Evolutionary conservation across 345 rosid genomes (phyloP), one percentile per base, ranked within the genome.

Genomic region (Capsella bursapastoris): DNA sequence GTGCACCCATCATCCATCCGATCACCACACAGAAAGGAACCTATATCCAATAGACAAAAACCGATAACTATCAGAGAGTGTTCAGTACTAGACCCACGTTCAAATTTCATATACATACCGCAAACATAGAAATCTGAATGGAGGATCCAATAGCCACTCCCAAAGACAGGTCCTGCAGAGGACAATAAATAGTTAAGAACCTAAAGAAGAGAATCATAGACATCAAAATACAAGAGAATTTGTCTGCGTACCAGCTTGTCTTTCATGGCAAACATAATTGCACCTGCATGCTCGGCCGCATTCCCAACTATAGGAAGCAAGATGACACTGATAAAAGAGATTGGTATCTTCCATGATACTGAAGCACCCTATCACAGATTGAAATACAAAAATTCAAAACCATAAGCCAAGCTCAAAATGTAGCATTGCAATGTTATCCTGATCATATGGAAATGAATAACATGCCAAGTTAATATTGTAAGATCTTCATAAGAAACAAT

Each of bases 61-160:
- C 41, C 25, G 25, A 8, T 66, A 27, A 6, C 34, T 58, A 66
- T 74, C 34, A 68, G 49, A 57, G 3, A 71, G 7, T 1, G 56
- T 7, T 25, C 1, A 45, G 15, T 60, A 45, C 9, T 55, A 12
- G 29, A 43, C 48, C 40, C 45, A 58, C 40, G n/a, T 57, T 68
- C 34, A 53, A 41, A n/a, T 38, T 53, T 44, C 43, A 18, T 71
- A 52, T 28, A 81, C 88, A 14, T 85, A 94, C 98, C 80, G 89
- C 97, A 70, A 94, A 94, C 98, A 94, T 90, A 29, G 98, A 83
- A 66, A 94, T 90, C 78, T 94, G 97, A 12, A 95, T 94, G 11
- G 98, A 94, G 40, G 98, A 94, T 50, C 98, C 98, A 69, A 94
- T 91, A 68, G 98, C 98, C 79, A 94, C 96, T 82, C 98, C 97